Percentiles rank a stretch among this genome's conserved stretches.
These are phyloP conservation scores for Suillus weaverae DNA, from an alignment of 768 basidiomycete species.

Conservation along the genomic window DNA sequence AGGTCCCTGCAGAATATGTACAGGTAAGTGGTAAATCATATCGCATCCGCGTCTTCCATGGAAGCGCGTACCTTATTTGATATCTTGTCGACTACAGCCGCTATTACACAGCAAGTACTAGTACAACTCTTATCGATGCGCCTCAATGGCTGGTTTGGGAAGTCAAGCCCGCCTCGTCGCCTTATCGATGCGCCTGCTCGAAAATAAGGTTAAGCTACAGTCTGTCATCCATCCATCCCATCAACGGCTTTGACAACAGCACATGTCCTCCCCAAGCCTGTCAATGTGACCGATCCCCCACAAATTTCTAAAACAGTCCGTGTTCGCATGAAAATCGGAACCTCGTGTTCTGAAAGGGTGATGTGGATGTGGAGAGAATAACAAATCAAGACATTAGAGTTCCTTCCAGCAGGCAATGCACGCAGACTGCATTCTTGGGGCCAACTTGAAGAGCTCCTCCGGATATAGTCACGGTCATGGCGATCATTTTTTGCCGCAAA, in stretches of 20 bases:
- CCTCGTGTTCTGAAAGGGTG: neutral
- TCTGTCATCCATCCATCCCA: neutral
- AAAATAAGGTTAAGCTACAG: constrained; percentile 16
- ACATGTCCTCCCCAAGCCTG: neutral
- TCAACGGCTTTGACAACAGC: neutral
- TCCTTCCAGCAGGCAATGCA: neutral
- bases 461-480: neutral
- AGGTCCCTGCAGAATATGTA: constrained; percentile 10
- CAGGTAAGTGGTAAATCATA: neutral
- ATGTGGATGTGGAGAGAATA: neutral
- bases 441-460: neutral
- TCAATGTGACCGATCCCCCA: neutral
- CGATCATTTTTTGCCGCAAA: constrained; percentile 3
- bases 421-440: neutral
- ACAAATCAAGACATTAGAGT: neutral
- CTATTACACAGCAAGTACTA: constrained; percentile 7
- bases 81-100: constrained; percentile 12
- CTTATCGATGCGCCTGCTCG: constrained; percentile 10
- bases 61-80: constrained; percentile 13
- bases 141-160: constrained; percentile 23
- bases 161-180: constrained; percentile 5
- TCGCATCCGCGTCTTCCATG: constrained; percentile 12
- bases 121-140: constrained; percentile 31
- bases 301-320: neutral
- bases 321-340: neutral